Conservation (phyloP, 495 filamentous ascomycete genomes). For the Viridothelium virens region DNA sequence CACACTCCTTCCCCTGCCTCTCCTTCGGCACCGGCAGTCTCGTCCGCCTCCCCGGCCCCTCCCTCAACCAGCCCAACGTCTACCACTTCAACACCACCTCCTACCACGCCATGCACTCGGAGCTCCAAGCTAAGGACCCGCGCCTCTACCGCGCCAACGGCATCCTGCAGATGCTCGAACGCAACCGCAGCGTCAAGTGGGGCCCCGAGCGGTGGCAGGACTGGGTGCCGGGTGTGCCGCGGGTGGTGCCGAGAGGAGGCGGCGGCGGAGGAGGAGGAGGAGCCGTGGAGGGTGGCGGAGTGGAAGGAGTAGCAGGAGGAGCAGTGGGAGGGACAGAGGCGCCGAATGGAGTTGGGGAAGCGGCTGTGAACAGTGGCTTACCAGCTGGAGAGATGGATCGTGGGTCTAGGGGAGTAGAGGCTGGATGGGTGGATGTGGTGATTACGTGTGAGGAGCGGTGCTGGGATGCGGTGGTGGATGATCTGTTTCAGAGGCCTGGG, state of each 20-base stretch:
- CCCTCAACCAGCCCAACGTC: slow-evolving; percentile 87
- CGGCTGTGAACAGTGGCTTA: neutral
- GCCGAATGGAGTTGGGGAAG: neutral
- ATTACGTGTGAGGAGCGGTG: slow-evolving; percentile 98
- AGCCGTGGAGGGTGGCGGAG: slow-evolving; percentile 54
- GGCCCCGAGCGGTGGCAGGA: slow-evolving; percentile 97
- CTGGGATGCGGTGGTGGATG: slow-evolving; percentile 97
- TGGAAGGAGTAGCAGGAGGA: slow-evolving; percentile 46
- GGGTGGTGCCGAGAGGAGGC: slow-evolving; percentile 50
- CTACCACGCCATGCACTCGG: slow-evolving; percentile 85
- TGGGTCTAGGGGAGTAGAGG: slow-evolving; percentile 73
- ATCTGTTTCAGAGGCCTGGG: slow-evolving; percentile 74
- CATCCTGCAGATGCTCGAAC: slow-evolving; percentile 86
- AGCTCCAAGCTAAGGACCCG: slow-evolving; percentile 75
- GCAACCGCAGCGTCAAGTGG: slow-evolving; percentile 87
- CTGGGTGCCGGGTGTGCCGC: slow-evolving; percentile 81
- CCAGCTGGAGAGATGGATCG: slow-evolving; percentile 40
- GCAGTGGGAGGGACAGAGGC: slow-evolving; percentile 14
- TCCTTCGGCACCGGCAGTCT: slow-evolving; percentile 96
- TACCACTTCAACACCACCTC: slow-evolving; percentile 95
- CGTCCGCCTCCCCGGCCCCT: slow-evolving; percentile 87
- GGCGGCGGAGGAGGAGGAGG: neutral
- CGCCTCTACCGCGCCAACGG: slow-evolving; percentile 87
- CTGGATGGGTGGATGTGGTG: slow-evolving; percentile 86
- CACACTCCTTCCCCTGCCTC: slow-evolving; percentile 72